phyloP scores from a whole-genome alignment of 1,139 yeast species.

The Yamadazyma triangularis region DNA sequence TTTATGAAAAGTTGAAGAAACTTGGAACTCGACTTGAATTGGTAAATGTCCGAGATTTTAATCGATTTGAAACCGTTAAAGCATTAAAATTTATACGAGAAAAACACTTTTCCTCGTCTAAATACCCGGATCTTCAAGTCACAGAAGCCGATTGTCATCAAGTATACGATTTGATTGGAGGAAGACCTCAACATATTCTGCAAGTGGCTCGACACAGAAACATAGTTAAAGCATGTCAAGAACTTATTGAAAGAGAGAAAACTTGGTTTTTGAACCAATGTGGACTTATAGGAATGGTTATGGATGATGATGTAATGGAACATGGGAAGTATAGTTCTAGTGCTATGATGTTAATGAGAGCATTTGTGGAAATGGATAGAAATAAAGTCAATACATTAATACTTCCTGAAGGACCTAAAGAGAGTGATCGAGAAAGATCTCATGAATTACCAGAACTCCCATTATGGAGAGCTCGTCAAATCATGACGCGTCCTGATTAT shows the following conservation, averaged over 20 bases:
- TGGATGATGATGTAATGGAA: constrained; percentile 92
- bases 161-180: constrained; percentile 72
- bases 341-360: constrained; percentile 73
- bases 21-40: constrained; percentile 74
- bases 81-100: constrained; percentile 55
- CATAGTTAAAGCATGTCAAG: constrained; percentile 61
- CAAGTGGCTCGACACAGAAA: constrained; percentile 68
- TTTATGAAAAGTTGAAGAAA: constrained; percentile 69
- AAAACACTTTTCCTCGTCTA: constrained; percentile 30
- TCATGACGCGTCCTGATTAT: constrained; percentile 82
- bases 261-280: constrained; percentile 86
- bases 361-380: constrained; percentile 66
- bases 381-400: constrained; percentile 27
- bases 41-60: constrained; percentile 64
- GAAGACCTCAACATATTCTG: constrained; percentile 78
- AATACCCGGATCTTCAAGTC: constrained; percentile 31
- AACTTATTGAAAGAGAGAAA: constrained; percentile 71
- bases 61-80: constrained; percentile 49
- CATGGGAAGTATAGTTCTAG: constrained; percentile 73
- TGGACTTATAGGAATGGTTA: constrained; percentile 66
- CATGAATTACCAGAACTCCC: constrained; percentile 71
- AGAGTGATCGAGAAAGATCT: constrained; percentile 22
- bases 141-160: constrained; percentile 42
- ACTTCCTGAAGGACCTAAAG: constrained; percentile 15
- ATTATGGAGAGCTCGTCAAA: constrained; percentile 77